Conservation (phyloP, 78 protist genomes). For the Mantamonas sphyraenae region DNA sequence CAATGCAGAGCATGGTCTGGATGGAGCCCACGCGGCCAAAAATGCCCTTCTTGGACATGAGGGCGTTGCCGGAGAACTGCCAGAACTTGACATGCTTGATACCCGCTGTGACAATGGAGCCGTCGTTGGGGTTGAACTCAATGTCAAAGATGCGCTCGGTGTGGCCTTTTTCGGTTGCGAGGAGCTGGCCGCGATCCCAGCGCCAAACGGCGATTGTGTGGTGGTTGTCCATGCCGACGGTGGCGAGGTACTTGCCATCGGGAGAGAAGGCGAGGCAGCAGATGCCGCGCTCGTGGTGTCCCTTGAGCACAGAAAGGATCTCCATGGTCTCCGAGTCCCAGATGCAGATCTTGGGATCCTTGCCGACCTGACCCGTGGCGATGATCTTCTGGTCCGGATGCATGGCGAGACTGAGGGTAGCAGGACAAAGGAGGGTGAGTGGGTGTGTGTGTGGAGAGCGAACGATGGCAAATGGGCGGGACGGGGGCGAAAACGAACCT, state of each 20-base stretch:
- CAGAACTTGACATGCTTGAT: constrained; percentile 35
- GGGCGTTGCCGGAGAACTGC: too few relatives aligned
- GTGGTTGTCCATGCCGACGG: constrained; percentile 38
- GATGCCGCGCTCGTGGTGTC: constrained; percentile 20
- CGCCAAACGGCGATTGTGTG: constrained; percentile 28
- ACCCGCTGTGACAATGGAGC: constrained; percentile 42
- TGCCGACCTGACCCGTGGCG: constrained; percentile 44
- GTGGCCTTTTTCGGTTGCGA: constrained; percentile 8
- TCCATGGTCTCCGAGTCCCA: too few relatives aligned
- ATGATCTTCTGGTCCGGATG: constrained; percentile 4
- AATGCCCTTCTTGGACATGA: too few relatives aligned
- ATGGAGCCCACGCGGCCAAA: background rate
- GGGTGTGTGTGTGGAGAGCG: too few relatives aligned
- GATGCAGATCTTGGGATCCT: constrained; percentile 13
- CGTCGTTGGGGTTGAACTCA: too few relatives aligned
- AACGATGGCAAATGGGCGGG: too few relatives aligned
- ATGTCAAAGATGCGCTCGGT: background rate
- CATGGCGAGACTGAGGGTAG: constrained; percentile 14
- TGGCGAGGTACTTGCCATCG: constrained; percentile 18
- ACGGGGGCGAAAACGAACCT: background rate
- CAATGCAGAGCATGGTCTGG: constrained; percentile 11
- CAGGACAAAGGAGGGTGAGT: too few relatives aligned
- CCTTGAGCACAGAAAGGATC: too few relatives aligned
- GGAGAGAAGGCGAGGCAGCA: constrained; percentile 13
- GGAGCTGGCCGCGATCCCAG: constrained; percentile 17